A percentile compares a stretch with the other conserved stretches of the same genome.
Conservation (phyloP, 2,329 filamentous ascomycete genomes). For the Lecanicillium sp. region DNA sequence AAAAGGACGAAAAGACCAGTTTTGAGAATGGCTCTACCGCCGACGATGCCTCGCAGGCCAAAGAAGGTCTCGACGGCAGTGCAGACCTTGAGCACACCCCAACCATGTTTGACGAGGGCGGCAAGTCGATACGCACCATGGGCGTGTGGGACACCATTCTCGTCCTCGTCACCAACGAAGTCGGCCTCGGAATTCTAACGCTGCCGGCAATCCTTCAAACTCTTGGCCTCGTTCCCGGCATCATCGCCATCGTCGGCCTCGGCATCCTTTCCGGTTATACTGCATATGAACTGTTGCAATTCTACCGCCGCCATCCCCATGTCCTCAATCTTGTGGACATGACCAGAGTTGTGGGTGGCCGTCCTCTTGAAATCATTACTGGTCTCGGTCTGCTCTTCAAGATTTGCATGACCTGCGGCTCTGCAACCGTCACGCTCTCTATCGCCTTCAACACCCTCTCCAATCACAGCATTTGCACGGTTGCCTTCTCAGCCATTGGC, state of each 20-base stretch:
- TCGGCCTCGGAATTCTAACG: constrained; percentile 47
- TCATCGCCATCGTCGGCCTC: constrained; percentile 59
- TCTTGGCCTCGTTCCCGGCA: constrained; percentile 58
- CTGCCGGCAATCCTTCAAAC: constrained; percentile 64
- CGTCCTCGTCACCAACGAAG: constrained; percentile 25
- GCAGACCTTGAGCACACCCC: no score
- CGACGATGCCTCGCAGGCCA: no score
- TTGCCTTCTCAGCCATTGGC: constrained; percentile 56
- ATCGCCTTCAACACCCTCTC: constrained; percentile 64
- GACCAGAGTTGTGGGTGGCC: constrained; percentile 42
- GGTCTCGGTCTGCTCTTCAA: constrained; percentile 62
- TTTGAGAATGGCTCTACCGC: no score
- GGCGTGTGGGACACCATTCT: constrained; percentile 25
- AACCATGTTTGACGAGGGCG: constrained; percentile 19
- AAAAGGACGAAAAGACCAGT: no score
- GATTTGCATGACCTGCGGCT: constrained; percentile 62
- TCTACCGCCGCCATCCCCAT: constrained; percentile 60
- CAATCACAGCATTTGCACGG: constrained; percentile 54
- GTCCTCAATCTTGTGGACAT: constrained; percentile 66
- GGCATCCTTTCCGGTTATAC: constrained; percentile 58
- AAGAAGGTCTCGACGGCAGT: no score
- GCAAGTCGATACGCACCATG: constrained; percentile 25
- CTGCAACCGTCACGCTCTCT: constrained; percentile 58
- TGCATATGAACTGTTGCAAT: constrained; percentile 48
- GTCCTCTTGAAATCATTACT: constrained; percentile 16